Percentiles rank a stretch among this genome's conserved stretches.
Evolutionary conservation across 805 yeast genomes (phyloP).

Genomic region (Ogataea polymorpha): DNA sequence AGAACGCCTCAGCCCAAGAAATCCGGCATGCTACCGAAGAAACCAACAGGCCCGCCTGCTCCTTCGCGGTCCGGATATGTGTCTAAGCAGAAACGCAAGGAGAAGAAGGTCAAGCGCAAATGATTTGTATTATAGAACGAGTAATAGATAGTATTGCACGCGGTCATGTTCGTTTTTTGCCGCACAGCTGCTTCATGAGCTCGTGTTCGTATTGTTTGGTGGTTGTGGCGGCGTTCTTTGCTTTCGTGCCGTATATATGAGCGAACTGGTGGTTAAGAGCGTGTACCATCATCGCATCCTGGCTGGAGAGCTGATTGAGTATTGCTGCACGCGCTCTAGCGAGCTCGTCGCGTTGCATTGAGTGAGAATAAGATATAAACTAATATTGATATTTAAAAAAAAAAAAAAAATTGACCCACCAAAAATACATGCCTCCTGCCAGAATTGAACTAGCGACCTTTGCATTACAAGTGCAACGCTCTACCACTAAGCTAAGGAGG

Average conservation of each 20-base stretch:
- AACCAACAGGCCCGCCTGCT: constrained; percentile 11
- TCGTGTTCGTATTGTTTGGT: constrained; percentile 15
- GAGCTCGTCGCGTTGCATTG: background rate
- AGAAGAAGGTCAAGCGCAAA: constrained; percentile 1
- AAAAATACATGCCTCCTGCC: constrained; percentile 58
- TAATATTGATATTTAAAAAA: constrained; percentile 2
- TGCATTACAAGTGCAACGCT: constrained; percentile 99
- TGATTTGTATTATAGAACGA: constrained; percentile 2
- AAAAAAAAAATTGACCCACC: background rate
- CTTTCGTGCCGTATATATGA: constrained; percentile 8
- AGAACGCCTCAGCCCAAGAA: constrained; percentile 10
- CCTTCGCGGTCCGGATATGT: constrained; percentile 10
- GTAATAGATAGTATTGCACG: background rate
- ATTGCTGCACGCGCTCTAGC: constrained; percentile 12
- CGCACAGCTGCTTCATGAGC: constrained; percentile 15
- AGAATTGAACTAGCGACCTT: constrained; percentile 94
- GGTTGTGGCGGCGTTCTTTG: constrained; percentile 8
- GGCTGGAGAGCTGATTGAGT: constrained; percentile 15
- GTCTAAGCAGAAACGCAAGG: constrained; percentile 4
- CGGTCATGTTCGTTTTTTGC: constrained; percentile 4
- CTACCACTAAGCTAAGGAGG: constrained; percentile 99
- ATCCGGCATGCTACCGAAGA: constrained; percentile 15
- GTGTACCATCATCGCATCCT: constrained; percentile 19
- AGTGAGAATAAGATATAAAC: background rate
- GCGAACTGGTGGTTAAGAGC: constrained; percentile 17